Evolutionary conservation across 176 grass and related monocot genomes (phyloP).

Genomic region (Musa beccarii): DNA sequence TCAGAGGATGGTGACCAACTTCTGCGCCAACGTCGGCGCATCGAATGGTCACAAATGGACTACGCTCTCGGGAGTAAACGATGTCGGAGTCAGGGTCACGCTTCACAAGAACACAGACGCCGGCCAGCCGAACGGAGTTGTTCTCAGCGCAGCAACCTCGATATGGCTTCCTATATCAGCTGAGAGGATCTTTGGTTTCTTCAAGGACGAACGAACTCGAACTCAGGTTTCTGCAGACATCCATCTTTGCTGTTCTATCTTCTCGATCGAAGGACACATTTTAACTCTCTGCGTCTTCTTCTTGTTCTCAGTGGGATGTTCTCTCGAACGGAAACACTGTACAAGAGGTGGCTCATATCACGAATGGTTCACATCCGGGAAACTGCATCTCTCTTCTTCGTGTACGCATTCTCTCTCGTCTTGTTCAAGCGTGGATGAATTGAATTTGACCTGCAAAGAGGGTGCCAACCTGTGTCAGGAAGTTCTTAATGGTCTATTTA

Average conservation of each 20-base stretch:
- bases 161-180: slow-evolving; percentile 70
- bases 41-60: slow-evolving; percentile 78
- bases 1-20: slow-evolving; percentile 81
- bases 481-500: not conserved
- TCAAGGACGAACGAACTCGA: slow-evolving; percentile 58
- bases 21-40: slow-evolving; percentile 55
- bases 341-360: slow-evolving; percentile 66
- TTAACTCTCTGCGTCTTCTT: not conserved
- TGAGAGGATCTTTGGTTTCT: slow-evolving; percentile 67
- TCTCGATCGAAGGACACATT: too few species aligned
- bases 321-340: slow-evolving; percentile 57
- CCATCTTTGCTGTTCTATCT: too few species aligned
- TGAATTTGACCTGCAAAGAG: not conserved
- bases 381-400: slow-evolving; percentile 86
- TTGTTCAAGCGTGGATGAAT: too few species aligned
- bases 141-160: slow-evolving; percentile 72
- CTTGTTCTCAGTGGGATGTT: slow-evolving; percentile 73
- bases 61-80: slow-evolving; percentile 33
- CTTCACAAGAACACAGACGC: slow-evolving; percentile 40
- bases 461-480: not conserved
- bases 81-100: slow-evolving; percentile 58
- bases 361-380: slow-evolving; percentile 55
- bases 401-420: slow-evolving; percentile 24
- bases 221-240: slow-evolving; percentile 37
- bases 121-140: slow-evolving; percentile 66